Base-by-base conservation (phyloP, 768 basidiomycete species). In the Imleria badia region DNA sequence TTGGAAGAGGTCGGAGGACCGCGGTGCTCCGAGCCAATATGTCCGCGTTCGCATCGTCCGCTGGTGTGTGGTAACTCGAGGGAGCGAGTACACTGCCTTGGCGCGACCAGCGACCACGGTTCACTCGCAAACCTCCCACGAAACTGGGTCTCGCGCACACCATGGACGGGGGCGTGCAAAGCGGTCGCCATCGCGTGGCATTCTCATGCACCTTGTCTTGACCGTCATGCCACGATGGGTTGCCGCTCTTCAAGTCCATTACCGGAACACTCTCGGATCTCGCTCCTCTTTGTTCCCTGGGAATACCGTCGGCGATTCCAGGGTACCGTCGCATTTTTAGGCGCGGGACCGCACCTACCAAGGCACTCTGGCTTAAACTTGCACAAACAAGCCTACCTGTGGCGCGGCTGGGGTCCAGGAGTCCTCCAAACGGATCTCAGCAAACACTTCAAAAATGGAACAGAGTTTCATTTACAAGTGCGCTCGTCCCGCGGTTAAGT, bases 401-500 rank as follows among this genome's bases (percentile, higher is more conserved):
- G 50, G 42, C 58, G 46, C 47, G 44, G 11, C 15, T 26, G 26
- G 26, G 26, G 26, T 26, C 26, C 26, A 6, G 26, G 26, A 26
- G 26, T 12, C 0, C 15, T 14, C 39, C 38, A 49, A 46, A 46
- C 22, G 54, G 46, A 53, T 48, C 53, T 39, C 38, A 29, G n/a
- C n/a, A 19, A 19, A 23, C 11, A 29, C 48, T 22, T 40, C 51
- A 39, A 48, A 56, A 51, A 66, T 56, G 58, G 55, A 65, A 56
- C 56, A 65, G 45, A 43, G 55, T 61, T 65, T 65, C 54, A 56
- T 59, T 52, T 43, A 34, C 31, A 23, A 36, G 40, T 5, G 36
- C 22, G 33, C 35, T 29, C 22, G 33, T 47, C 49, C 40, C 52
- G 53, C 56, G 52, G 49, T 31, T 41, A 45, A 42, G 49, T 38